Evolutionary conservation across 805 yeast species (phyloP), one percentile per base, ranked within the genome.

Genomic region (Barnettozyma wickerhamii): DNA sequence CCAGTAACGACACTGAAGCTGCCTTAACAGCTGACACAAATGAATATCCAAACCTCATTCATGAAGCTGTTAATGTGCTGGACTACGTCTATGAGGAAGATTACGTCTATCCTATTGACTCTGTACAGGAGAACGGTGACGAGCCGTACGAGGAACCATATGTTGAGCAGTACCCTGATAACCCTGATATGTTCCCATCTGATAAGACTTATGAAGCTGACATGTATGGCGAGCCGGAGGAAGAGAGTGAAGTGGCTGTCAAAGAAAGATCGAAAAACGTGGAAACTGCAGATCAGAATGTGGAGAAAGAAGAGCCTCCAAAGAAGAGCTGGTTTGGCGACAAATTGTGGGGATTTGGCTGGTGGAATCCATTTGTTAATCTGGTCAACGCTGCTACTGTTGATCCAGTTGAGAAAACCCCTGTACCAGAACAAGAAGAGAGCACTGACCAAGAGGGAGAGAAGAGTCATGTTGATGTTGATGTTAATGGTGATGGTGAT

Each of bases 41-140:
- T 14, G 19, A 18, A 15, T 6, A 19, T n/a, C 17, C 26, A 19
- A 24, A 40, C 37, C 14, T 43, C n/a, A 35, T 41, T 6, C 28
- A 40, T 14, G 47, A 43, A 14, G 31, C 40, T 19, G 38, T 43
- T 30, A 43, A 43, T 14, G 47, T 35, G 3, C 26, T 19, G 13
- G 45, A 43, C 13, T 40, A 31, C 27, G 29, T 43, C 4, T 19
- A 14, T 5, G 37, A 41, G 20, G 44, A 30, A 13, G 47, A 43
- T 20, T 34, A 30, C 5, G 20, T 31, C 7, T 41, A 41, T 24
- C 18, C 27, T 6, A 18, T 19, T 26, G 43, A 40, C n/a, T n/a
- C n/a, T 14, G 23, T 14, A 15, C 30, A 34, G 27, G 18, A 21
- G 7, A 20, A 32, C 26, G 12, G 7, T 31, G 40, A 19, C 10